Evolutionary conservation across 2,329 filamentous ascomycete genomes (phyloP).

Genomic region (Fusarium sp.): DNA sequence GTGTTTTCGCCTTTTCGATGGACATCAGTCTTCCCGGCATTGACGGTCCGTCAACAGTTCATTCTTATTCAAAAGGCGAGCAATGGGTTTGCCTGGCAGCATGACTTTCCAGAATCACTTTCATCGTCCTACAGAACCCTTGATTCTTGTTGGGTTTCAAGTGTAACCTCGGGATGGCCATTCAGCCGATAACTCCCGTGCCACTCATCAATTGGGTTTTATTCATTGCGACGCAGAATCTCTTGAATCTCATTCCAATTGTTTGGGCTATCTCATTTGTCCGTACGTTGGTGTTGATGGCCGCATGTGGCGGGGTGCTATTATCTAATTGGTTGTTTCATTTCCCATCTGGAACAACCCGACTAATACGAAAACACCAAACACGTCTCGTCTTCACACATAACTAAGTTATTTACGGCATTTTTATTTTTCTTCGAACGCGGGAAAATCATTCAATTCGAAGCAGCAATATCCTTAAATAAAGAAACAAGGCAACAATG

Average conservation of each 20-base stretch:
- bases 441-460: too few species aligned
- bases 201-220: slow-evolving; percentile 13
- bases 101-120: not conserved
- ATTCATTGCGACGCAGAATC: not conserved
- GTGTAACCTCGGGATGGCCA: not conserved
- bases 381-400: slow-evolving; percentile 7
- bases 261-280: slow-evolving; percentile 1
- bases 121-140: not conserved
- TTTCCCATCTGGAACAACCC: slow-evolving; percentile 22
- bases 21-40: not conserved
- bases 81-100: not conserved
- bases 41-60: not conserved
- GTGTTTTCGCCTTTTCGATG: not conserved
- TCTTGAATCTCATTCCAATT: slow-evolving; percentile 8
- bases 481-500: not conserved
- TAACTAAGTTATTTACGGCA: not conserved
- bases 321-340: slow-evolving; percentile 38
- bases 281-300: slow-evolving; percentile 36
- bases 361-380: slow-evolving; percentile 35
- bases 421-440: not conserved
- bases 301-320: slow-evolving; percentile 44
- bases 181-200: slow-evolving; percentile 28
- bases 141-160: not conserved
- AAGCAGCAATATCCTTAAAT: not conserved
- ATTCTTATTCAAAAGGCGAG: not conserved